Evolutionary conservation across 352 stramenopile species (phyloP).

Genomic region (Pythium angustatum): DNA sequence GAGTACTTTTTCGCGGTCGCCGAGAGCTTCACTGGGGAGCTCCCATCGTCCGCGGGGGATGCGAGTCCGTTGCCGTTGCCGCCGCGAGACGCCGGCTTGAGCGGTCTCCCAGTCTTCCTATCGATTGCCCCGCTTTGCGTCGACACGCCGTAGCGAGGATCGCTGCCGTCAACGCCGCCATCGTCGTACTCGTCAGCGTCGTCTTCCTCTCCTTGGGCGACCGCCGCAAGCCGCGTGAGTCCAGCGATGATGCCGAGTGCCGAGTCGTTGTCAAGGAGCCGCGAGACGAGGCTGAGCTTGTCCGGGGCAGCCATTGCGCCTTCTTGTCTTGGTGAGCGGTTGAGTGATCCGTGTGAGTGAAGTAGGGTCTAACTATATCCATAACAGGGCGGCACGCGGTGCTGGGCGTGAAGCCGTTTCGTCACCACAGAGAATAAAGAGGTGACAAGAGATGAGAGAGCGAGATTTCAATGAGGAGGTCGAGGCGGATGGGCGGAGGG

Average conservation of each 20-base stretch:
- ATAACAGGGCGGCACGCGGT: too few species aligned
- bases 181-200: slow-evolving; percentile 9
- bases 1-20: slow-evolving; percentile 47
- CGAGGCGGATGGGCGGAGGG: background rate
- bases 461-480: too few species aligned
- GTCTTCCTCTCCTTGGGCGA: slow-evolving; percentile 1
- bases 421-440: too few species aligned
- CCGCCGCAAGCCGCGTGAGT: slow-evolving; percentile 35
- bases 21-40: slow-evolving; percentile 11
- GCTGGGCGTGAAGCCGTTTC: too few species aligned
- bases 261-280: slow-evolving; percentile 43
- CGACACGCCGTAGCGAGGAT: background rate
- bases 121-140: too few species aligned
- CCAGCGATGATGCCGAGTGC: slow-evolving; percentile 59
- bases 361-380: too few species aligned
- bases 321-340: too few species aligned
- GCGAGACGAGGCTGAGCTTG: slow-evolving; percentile 30
- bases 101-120: slow-evolving; percentile 23
- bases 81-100: slow-evolving; percentile 7
- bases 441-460: too few species aligned
- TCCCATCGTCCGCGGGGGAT: background rate
- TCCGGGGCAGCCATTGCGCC: background rate
- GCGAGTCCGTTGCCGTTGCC: background rate
- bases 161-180: background rate
- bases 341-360: too few species aligned